Base-by-base conservation (phyloP, 1,284 basidiomycete species). In the Ganoderma multipileum region DNA sequence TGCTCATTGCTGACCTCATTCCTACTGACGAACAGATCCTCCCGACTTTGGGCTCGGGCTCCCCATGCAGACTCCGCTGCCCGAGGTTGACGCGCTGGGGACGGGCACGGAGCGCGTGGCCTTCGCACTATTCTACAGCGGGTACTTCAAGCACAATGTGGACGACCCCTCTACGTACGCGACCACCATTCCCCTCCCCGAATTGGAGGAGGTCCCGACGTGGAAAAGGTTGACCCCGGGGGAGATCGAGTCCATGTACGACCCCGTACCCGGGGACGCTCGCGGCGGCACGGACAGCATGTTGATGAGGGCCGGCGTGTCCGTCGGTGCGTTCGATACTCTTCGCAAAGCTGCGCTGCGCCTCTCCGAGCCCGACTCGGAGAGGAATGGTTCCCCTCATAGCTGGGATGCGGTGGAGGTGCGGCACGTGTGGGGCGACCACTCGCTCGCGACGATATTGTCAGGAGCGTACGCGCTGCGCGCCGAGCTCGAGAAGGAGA, bases 381-480 rank as follows among this genome's bases (percentile, higher is more conserved):
- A 33, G 33, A 8, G 33, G 33, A 26, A 11, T 12, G 52, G 28
- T 6, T 16, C 52, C 12, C 66, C 57, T 23, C 44, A 44, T 36
- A 50, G 67, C 28, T 68, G 67, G 66, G 33, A 55, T 7, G 41
- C 44, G 2, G 67, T 68, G 12, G 65, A 70, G 57, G 55, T 68
- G 11, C 63, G 67, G 28, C 61, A 64, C 3, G 12, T 72, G 39
- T 72, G 71, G 71, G 38, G 65, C 58, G 67, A 70, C 39, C 47
- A 38, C 18, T 68, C 71, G 14, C 8, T 60, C 2, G 58, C 39
- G 38, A 20, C 58, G 4, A 60, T 60, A 38, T 16, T 60, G 36
- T 60, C 11, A 4, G 33, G n/a, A 9, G 12, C 23, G 11, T n/a
- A 26, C 38, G 23, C 9, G 38, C 3, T 60, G 58, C 20, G 16